Evolutionary conservation across 202 grass and related monocot species (phyloP).

Genomic region (Dendrocalamus latiflorus): DNA sequence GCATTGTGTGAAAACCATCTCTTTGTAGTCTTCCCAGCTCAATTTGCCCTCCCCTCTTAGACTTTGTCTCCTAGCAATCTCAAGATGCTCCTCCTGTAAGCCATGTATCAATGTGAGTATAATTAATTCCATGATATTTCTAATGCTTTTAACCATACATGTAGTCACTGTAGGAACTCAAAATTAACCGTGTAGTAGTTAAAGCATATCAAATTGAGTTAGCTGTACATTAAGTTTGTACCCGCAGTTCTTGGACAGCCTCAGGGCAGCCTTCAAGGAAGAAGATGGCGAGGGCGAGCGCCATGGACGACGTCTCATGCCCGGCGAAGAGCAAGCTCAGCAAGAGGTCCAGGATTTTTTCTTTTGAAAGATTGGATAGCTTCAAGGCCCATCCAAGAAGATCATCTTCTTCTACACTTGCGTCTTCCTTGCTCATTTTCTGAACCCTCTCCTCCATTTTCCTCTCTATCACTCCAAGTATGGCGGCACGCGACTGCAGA

Average conservation of each 20-base stretch:
- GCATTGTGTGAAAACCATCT: conserved; percentile 97
- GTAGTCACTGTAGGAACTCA: neutral
- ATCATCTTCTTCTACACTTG: conserved; percentile 60
- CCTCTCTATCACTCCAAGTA: conserved; percentile 81
- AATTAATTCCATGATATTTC: conserved; percentile 5
- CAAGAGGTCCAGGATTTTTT: conserved; percentile 93
- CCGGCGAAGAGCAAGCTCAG: conserved; percentile 90
- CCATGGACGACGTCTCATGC: conserved; percentile 94
- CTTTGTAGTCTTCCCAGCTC: conserved; percentile 97
- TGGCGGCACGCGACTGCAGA: conserved; percentile 62
- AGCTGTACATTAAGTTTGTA: conserved; percentile 18
- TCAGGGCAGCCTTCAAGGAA: conserved; percentile 79
- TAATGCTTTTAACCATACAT: conserved; percentile 8
- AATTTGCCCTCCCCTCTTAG: conserved; percentile 48
- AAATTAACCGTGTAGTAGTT: neutral
- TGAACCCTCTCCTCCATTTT: conserved; percentile 75
- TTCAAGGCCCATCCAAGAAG: conserved; percentile 87
- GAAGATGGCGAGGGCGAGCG: conserved; percentile 84
- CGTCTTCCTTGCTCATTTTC: conserved; percentile 40
- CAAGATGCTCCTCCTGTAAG: conserved; percentile 72
- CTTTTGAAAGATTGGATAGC: conserved; percentile 72
- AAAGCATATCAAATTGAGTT: neutral
- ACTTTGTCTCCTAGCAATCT: conserved; percentile 56
- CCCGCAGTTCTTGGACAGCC: conserved; percentile 63
- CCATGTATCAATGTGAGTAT: conserved; percentile 15